Percentiles rank a stretch among this genome's conserved stretches.
Conservation (phyloP, 495 filamentous ascomycete species). For the Tuber magnatum region DNA sequence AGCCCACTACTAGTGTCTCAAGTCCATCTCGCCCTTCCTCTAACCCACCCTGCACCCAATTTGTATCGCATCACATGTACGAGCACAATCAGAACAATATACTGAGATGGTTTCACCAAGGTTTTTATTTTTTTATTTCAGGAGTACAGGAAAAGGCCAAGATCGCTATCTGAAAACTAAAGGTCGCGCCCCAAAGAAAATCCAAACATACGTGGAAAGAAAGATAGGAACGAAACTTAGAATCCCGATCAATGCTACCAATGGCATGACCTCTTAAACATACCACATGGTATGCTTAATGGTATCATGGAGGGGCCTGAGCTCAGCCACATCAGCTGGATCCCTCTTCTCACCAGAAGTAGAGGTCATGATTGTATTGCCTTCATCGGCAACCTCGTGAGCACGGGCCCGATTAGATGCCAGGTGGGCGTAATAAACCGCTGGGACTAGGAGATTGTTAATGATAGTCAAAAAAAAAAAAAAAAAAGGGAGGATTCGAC, state of each 20-base stretch:
- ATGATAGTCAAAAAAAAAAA: slow-evolving; percentile 3
- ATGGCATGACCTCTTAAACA: slow-evolving; percentile 19
- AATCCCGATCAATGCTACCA: neutral
- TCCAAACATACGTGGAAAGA: slow-evolving; percentile 1
- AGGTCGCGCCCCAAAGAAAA: neutral
- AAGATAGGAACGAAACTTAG: slow-evolving; percentile 1
- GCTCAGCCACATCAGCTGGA: slow-evolving; percentile 19
- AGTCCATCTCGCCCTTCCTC: neutral
- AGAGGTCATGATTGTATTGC: slow-evolving; percentile 21
- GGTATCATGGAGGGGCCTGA: slow-evolving; percentile 32
- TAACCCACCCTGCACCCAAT: neutral
- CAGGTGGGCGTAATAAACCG: slow-evolving; percentile 91
- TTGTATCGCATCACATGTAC: neutral
- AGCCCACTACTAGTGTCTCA: neutral
- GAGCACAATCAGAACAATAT: neutral
- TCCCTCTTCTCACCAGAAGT: slow-evolving; percentile 24
- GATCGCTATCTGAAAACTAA: slow-evolving; percentile 5
- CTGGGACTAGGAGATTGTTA: slow-evolving; percentile 53
- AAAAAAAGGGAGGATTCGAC: slow-evolving; percentile 24
- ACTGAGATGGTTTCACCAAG: neutral
- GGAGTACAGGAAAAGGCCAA: neutral
- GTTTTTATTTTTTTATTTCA: slow-evolving; percentile 1
- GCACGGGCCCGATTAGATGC: slow-evolving; percentile 69
- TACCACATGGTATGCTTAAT: slow-evolving; percentile 39
- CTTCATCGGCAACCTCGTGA: slow-evolving; percentile 52